Evolutionary conservation across 768 basidiomycete species (phyloP), one percentile per base, ranked within the genome.

Genomic region (Termitomyces eurrhizus): DNA sequence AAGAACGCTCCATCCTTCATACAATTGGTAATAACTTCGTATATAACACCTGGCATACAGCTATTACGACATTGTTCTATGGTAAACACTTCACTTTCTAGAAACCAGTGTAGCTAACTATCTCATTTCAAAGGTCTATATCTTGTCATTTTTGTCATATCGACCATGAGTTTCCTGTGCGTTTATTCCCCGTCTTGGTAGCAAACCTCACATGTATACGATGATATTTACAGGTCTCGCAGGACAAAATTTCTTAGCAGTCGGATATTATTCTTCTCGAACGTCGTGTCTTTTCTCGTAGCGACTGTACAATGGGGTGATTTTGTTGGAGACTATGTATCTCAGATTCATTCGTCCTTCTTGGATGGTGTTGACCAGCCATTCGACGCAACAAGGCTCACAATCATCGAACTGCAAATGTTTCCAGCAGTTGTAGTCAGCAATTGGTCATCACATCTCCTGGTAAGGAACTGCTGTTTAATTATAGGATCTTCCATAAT

Each of bases 381-480:
- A 24, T 59, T 59, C 11, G 21, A 59, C 26, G 4, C 41, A 1
- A 4, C 9, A 1, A 52, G 58, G 18, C 51, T 59, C 11, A 4
- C 9, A 0, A 11, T 16, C 8, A 52, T 59, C 21, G 51, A 59
- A 46, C 14, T 59, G 21, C 32, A 41, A 41, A 24, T 45, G 41
- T 59, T 45, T 45, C 50, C 51, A 36, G 29, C 58, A 14, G 21
- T 42, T 8, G 11, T 59, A 7, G 41, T 59, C 41, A 59, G 57
- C 37, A 58, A 58, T 29, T 58, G 57, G 57, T 48, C 57, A 2
- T 48, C 57, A 14, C 56, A 57, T 49, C n/a, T 57, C 21, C 36
- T 57, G 24, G 56, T 57, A 37, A 35, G 18, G 7, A 12, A 21
- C 5, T 24, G 9, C 21, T n/a, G 21, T 33, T 35, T 18, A 29